These are phyloP conservation scores for Tilletia horrida DNA, from an alignment of 1,284 basidiomycete genomes.

Conservation along the genomic window DNA sequence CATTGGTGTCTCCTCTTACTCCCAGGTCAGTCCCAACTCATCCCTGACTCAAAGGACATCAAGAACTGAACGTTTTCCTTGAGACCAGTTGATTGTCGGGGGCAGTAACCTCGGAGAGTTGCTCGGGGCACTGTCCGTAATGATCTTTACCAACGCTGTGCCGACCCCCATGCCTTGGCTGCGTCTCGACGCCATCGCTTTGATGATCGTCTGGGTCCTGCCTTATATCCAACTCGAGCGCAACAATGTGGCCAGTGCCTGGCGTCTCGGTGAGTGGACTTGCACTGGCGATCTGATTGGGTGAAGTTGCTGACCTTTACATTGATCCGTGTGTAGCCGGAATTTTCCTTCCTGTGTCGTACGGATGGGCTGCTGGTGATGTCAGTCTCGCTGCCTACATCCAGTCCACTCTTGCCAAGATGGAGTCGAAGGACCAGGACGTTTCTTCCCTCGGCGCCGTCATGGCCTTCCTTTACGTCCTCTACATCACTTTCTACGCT, in stretches of 20 bases:
- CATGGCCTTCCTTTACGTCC: slow-evolving; percentile 53
- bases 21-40: slow-evolving; percentile 31
- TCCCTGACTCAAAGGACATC: slow-evolving; percentile 46
- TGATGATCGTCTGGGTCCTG: slow-evolving; percentile 56
- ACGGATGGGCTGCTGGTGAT: slow-evolving; percentile 57
- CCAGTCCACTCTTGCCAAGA: slow-evolving; percentile 52
- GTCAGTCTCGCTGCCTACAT: slow-evolving; percentile 57
- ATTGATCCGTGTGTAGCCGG: slow-evolving; percentile 28
- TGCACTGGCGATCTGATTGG: slow-evolving; percentile 30
- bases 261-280: slow-evolving; percentile 21
- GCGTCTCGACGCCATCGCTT: slow-evolving; percentile 51
- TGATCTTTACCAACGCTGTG: slow-evolving; percentile 48
- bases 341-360: slow-evolving; percentile 53
- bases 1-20: slow-evolving; percentile 53
- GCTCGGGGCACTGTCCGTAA: slow-evolving; percentile 53
- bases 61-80: too few relatives aligned
- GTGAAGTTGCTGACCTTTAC: slow-evolving; percentile 39
- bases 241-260: neutral
- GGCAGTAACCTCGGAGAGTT: slow-evolving; percentile 52
- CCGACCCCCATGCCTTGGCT: slow-evolving; percentile 55
- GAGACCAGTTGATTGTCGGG: slow-evolving; percentile 34
- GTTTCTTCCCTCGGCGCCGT: slow-evolving; percentile 55
- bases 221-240: slow-evolving; percentile 29
- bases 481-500: slow-evolving; percentile 50
- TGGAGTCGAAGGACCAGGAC: slow-evolving; percentile 51